Base-by-base conservation (phyloP, 2,329 filamentous ascomycete species). In the Ramularia endophylla region DNA sequence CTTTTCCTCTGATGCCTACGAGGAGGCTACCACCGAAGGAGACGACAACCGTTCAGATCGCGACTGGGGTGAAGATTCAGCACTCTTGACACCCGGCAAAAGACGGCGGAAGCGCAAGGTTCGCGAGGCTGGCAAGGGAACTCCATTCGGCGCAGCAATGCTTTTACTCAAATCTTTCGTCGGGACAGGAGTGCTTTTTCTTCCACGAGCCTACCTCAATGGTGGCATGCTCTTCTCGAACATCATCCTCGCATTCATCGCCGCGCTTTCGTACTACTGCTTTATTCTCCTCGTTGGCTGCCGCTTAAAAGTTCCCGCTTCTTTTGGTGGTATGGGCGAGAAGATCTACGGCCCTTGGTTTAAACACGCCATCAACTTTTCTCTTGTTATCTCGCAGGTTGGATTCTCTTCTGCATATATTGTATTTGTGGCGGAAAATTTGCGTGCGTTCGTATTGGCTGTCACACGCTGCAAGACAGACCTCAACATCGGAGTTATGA, bases 171-270 rank as follows among this genome's bases (percentile, higher is more conserved):
- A 98, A 70, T 97, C 90, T 0, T 98, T 98, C 60, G 92, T 98
- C 35, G 92, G 94, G 15, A 98, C 92, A 0, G 90, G 90, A 41
- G 90, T 97, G 7, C 72, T 97, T 12, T 97, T 97, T 69, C 70
- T 97, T 25, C 90, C 90, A 0, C 81, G 88, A 35, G 90, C 92
- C 4, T 98, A 92, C 61, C 76, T 95, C 50, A 98, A 95, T 57
- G 92, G 92, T 40, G 92, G 92, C 44, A 97, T 98, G 89, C 69
- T 95, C 12, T 98, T 98, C 66, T 95, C 88, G 57, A 95, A 94
- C 60, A 51, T 94, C 38, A 85, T 98, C 12, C 77, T 98, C n/a
- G 71, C 98, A 16, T 77, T 74, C 28, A 87, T 98, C 12, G 89
- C 92, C 5, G 71, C 77, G 2, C 72, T 98, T 44, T 95, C 89